These are phyloP conservation scores for Clonostachys rhizophaga DNA, from an alignment of 2,329 filamentous ascomycete genomes.

Conservation along the genomic window DNA sequence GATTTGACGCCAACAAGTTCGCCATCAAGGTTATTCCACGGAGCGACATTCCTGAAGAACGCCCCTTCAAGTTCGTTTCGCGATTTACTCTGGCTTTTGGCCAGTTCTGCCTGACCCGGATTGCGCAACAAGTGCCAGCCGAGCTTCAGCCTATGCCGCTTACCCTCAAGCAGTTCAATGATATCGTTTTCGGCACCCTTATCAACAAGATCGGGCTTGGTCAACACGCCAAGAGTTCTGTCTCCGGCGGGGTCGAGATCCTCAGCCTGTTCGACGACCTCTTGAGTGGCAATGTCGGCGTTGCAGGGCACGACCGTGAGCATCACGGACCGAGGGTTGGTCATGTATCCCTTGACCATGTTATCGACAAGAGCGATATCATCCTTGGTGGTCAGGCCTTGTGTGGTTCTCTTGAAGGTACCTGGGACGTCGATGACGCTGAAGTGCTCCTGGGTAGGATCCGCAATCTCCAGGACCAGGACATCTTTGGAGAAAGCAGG, in stretches of 20 bases:
- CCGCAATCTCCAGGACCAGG: conserved; percentile 30
- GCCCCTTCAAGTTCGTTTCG: no score
- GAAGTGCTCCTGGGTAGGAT: conserved; percentile 37
- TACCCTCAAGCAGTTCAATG: neutral
- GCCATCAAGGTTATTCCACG: no score
- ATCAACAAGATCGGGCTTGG: conserved; percentile 49
- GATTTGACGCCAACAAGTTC: no score
- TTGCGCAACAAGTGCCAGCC: conserved; percentile 1
- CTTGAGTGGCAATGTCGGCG: conserved; percentile 33
- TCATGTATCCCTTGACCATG: conserved; percentile 43
- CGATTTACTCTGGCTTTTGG: no score
- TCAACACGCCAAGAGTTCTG: conserved; percentile 44
- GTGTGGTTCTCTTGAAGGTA: conserved; percentile 35
- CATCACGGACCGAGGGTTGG: conserved; percentile 40
- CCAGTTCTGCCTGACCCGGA: no score
- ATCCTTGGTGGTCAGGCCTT: conserved; percentile 30
- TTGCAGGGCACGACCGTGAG: conserved; percentile 37
- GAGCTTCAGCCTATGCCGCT: neutral
- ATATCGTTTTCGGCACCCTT: neutral
- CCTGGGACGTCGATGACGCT: conserved; percentile 51
- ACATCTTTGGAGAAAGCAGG: conserved; percentile 39
- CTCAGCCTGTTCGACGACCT: conserved; percentile 28
- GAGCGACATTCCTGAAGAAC: no score
- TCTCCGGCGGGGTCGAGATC: conserved; percentile 29
- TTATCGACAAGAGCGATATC: conserved; percentile 38